These are phyloP conservation scores for Brasilioporus rufonigricans DNA, from an alignment of 768 basidiomycete genomes.

Conservation along the genomic window DNA sequence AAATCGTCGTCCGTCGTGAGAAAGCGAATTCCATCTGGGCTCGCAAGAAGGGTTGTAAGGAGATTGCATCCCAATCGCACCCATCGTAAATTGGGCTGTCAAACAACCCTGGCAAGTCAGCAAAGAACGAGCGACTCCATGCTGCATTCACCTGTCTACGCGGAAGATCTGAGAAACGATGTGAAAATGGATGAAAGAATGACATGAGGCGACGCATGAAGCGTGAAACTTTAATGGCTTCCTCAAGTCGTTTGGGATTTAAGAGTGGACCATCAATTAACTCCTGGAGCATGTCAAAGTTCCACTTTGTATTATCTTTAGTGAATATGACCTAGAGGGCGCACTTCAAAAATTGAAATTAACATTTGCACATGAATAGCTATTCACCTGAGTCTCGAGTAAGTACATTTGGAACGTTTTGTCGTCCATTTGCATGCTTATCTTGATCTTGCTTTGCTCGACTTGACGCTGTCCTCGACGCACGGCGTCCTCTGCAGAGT, in stretches of 20 bases:
- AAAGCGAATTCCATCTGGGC: constrained; percentile 81
- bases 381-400: constrained; percentile 78
- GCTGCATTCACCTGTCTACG: constrained; percentile 53
- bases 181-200: constrained; percentile 90
- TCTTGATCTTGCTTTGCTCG: constrained; percentile 85
- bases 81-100: constrained; percentile 78
- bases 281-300: constrained; percentile 83
- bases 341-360: neutral
- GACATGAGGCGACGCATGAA: constrained; percentile 89
- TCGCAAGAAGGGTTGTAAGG: constrained; percentile 78
- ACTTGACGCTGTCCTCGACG: constrained; percentile 87
- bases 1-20: constrained; percentile 82
- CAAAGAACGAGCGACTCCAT: neutral
- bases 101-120: neutral
- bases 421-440: constrained; percentile 95
- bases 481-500: constrained; percentile 82
- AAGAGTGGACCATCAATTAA: constrained; percentile 90
- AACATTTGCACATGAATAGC: neutral
- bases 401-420: constrained; percentile 81
- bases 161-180: constrained; percentile 82
- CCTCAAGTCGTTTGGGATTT: constrained; percentile 90
- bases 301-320: constrained; percentile 91
- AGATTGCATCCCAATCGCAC: constrained; percentile 81
- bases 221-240: constrained; percentile 86
- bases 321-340: constrained; percentile 69